Evolutionary conservation across 805 yeast species (phyloP).

Genomic region (Metschnikowia gelsemii): DNA sequence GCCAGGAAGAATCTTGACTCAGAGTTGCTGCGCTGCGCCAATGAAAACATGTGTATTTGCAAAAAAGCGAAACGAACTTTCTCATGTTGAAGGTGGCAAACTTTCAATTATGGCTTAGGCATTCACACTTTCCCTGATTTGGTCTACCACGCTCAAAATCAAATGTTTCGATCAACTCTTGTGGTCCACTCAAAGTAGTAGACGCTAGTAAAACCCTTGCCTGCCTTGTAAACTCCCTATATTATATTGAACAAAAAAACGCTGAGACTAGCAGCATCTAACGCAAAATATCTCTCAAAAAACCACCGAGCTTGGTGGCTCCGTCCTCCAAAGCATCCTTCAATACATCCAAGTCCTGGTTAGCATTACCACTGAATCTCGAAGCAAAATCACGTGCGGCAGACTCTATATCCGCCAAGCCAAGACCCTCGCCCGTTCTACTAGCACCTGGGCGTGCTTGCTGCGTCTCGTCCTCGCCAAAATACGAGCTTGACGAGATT

Average conservation of each 20-base stretch:
- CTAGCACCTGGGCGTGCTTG: conserved; percentile 19
- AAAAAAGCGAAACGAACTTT: too few relatives aligned
- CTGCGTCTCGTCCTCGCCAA: conserved; percentile 72
- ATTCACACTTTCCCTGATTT: too few relatives aligned
- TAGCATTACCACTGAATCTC: conserved; percentile 70
- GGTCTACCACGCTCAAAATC: too few relatives aligned
- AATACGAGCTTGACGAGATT: conserved; percentile 89
- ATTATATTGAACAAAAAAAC: conserved; percentile 1
- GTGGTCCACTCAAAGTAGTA: too few relatives aligned
- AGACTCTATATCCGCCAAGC: conserved; percentile 51
- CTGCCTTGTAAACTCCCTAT: conserved; percentile 1
- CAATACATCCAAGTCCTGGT: conserved; percentile 83
- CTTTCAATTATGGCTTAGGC: too few relatives aligned
- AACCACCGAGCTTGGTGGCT: conserved; percentile 82
- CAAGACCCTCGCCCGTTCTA: conserved; percentile 22
- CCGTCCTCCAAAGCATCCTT: conserved; percentile 94
- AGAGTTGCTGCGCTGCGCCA: too few relatives aligned
- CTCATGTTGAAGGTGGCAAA: too few relatives aligned
- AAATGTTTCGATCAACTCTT: too few relatives aligned
- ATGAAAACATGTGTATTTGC: too few relatives aligned
- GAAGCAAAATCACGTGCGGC: conserved; percentile 63
- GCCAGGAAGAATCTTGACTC: too few relatives aligned
- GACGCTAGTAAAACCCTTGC: neutral
- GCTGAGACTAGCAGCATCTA: conserved; percentile 12
- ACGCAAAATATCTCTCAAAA: conserved; percentile 81